Evolutionary conservation across 352 stramenopile species (phyloP).

Genomic region (Globisporangium canariense): DNA sequence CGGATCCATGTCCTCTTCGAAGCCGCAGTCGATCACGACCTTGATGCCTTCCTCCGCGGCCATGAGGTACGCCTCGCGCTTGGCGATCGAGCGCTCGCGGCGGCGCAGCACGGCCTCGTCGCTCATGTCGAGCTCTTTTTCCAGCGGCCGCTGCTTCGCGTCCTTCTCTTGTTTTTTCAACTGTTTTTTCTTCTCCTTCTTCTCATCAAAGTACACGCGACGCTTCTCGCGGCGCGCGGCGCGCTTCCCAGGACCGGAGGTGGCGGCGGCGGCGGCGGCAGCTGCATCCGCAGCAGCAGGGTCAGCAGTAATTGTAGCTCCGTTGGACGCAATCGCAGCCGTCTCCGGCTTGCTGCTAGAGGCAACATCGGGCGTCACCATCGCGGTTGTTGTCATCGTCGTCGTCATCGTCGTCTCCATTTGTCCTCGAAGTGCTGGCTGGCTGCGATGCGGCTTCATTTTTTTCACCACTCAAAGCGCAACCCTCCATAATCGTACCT

Average conservation of each 20-base stretch:
- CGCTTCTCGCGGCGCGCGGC: conserved; percentile 57
- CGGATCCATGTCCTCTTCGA: conserved; percentile 90
- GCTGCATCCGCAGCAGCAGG: neutral
- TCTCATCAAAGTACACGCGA: conserved; percentile 66
- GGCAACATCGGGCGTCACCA: neutral
- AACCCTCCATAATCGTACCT: no score
- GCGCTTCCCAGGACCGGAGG: conserved; percentile 35
- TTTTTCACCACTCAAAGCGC: no score
- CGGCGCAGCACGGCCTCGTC: conserved; percentile 62
- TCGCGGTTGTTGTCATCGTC: no score
- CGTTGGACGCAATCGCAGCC: neutral
- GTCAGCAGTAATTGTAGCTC: neutral
- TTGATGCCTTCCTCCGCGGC: conserved; percentile 76
- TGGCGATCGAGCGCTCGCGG: conserved; percentile 57
- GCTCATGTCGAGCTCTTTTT: conserved; percentile 77
- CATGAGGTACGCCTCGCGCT: conserved; percentile 75
- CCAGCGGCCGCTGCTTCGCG: conserved; percentile 24
- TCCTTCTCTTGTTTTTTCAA: conserved; percentile 45
- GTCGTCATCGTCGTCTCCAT: no score
- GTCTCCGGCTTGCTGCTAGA: neutral
- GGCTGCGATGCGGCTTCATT: no score
- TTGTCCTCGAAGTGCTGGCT: no score
- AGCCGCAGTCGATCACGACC: conserved; percentile 93
- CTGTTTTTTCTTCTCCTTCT: conserved; percentile 86
- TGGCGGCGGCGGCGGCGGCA: conserved; percentile 2